Base-by-base conservation (phyloP, 2,329 filamentous ascomycete species). In the Pestalotiopsis sp. region DNA sequence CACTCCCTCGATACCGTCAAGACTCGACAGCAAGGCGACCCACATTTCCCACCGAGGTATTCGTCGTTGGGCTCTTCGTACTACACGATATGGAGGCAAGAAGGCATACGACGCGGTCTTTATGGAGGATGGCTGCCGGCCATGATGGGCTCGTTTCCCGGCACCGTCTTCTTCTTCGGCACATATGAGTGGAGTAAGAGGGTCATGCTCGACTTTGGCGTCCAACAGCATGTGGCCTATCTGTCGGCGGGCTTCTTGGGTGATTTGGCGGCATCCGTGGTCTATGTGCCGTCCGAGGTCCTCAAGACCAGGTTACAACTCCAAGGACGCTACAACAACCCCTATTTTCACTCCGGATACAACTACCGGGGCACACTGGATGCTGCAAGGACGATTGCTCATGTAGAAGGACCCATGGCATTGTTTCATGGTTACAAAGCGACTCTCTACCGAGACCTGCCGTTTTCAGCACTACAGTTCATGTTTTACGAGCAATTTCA, bases 1-100 rank as follows among this genome's bases (percentile, higher is more conserved):
- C 96, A 99, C 83, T 98, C 95, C 59, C 88, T 99, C 76, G 96
- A 99, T 80, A 99, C 96, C 0, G 96, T 99, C 75, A 99, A 99
- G 83, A 99, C 96, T 60, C 89, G 96, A 73, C 97, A 99, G 79
- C 96, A 99, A 81, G 96, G 95, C 75, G 96, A 98, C 76, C 94
- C 95, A 58, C 92, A 96, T 78, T 88, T 97, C 69, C 96, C 96
- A 24, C 92, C 96, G 1, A 97, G 93, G 81, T 99, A 99, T 81
- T 91, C 92, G 11, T 95, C 94, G 17, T 90, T 98, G 79, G 92
- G 92, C 52, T 92, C 92, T 68, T 96, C 95, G 3, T 99, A 98
- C 81, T 88, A 92, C 77, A 98, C 92, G 55, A 99, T 99, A 76
- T 92, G 92, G 81, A 89, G 94, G 67, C 94, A 99, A 78, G 96